These are phyloP conservation scores for Penstemon newberryi DNA, from an alignment of 257 asterid genomes.

Conservation along the genomic window DNA sequence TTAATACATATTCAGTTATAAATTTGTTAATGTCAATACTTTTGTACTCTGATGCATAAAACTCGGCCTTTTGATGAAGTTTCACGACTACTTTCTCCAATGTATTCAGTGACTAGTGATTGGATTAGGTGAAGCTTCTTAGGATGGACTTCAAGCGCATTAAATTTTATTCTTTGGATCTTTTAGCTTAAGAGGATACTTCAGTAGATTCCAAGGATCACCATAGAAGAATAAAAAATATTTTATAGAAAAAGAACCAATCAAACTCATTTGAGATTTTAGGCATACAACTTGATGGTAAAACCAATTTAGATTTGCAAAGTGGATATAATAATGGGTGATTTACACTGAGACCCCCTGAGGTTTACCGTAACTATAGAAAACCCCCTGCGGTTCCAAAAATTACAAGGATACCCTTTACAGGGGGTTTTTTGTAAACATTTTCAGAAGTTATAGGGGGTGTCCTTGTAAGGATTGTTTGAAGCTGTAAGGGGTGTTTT, in stretches of 20 bases:
- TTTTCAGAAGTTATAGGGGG: too few species aligned
- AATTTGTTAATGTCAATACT: background rate
- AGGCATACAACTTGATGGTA: background rate
- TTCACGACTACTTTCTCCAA: background rate
- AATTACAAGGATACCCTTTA: too few species aligned
- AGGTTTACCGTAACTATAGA: too few species aligned
- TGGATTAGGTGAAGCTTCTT: conserved; percentile 14
- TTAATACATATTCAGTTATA: background rate
- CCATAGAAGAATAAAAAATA: background rate
- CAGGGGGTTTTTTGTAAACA: too few species aligned
- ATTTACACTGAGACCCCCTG: too few species aligned
- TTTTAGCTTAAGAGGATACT: background rate
- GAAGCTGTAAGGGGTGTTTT: too few species aligned
- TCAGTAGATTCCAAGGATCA: background rate
- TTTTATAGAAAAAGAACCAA: background rate
- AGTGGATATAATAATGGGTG: background rate
- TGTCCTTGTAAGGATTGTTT: too few species aligned
- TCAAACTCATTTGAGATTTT: conserved; percentile 6
- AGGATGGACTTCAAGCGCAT: background rate
- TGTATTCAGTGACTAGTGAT: background rate
- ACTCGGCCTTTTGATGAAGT: conserved; percentile 6
- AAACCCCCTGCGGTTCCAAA: too few species aligned
- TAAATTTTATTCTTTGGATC: background rate
- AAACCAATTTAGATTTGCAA: background rate
- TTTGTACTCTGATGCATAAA: conserved; percentile 11